Evolutionary conservation across 2,329 filamentous ascomycete genomes (phyloP), one percentile per base, ranked within the genome.

Genomic region (Bimuria novae-zelandiae): DNA sequence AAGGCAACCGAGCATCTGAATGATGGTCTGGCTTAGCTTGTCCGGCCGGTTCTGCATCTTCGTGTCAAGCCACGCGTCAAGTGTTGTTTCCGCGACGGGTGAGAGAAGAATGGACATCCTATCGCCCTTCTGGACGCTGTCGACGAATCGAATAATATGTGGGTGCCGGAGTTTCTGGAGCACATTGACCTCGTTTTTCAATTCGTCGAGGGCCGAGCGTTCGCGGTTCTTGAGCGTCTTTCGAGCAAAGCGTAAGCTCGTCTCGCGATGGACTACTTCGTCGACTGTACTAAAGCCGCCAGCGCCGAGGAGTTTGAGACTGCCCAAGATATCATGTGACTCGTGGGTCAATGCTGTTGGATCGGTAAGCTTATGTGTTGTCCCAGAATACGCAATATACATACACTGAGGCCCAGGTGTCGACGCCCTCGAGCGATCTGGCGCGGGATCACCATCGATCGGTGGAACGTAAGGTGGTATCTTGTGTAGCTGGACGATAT

Each of bases 151-250:
- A 40, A 74, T 69, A n/a, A 73, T 63, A 51, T 74, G 71, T 30
- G 71, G 70, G 42, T 74, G 71, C 45, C 71, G 69, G 22, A 74
- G 67, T 51, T 73, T 72, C 58, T 74, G 68, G 2, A 75, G 64
- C 19, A 71, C 60, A 40, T 60, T 56, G 4, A 74, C 70, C 55
- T 74, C 72, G 56, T 72, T 70, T 54, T 61, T 66, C 7, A 74
- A 54, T 35, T 74, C 71, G 16, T 67, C 63, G 5, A 70, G 52
- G 3, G 68, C 70, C 5, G 65, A 66, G 17, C 53, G 60, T 17
- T 68, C 57, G 12, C 68, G 68, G 51, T 73, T 73, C 63, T 72
- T 73, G 30, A 74, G 68, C 44, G 71, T 74, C 65, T 74, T 74
- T 4, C 71, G 64, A 55, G 64, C 62, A 25, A 74, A 52, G 21